Conservation (phyloP, 2,329 filamentous ascomycete species). For the Nemania sp. region DNA sequence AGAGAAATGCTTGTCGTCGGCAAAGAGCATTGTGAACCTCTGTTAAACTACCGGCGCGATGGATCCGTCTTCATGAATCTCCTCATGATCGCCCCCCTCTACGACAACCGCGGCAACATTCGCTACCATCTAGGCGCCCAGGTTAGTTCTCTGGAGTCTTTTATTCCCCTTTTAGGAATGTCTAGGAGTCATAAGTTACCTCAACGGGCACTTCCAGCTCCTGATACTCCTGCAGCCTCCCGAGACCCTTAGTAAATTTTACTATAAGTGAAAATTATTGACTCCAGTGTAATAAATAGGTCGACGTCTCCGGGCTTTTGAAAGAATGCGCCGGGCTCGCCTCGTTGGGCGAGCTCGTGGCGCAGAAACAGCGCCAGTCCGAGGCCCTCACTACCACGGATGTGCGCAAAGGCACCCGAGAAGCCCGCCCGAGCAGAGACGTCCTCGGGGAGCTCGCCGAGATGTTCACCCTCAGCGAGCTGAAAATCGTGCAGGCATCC, state of each 20-base stretch:
- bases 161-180: too few relatives aligned
- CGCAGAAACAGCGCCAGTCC: constrained; percentile 32
- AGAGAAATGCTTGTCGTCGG: constrained; percentile 70
- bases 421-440: constrained; percentile 31
- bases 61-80: constrained; percentile 83
- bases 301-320: constrained; percentile 76
- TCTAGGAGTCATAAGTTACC: too few relatives aligned
- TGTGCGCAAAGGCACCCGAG: constrained; percentile 16
- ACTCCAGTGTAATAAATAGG: too few relatives aligned
- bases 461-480: constrained; percentile 76
- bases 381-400: not conserved
- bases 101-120: constrained; percentile 74
- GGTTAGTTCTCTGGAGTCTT: too few relatives aligned
- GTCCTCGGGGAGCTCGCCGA: constrained; percentile 74
- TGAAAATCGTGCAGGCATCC: constrained; percentile 71
- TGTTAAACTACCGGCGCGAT: constrained; percentile 82
- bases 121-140: constrained; percentile 79
- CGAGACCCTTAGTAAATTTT: too few relatives aligned
- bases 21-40: constrained; percentile 78
- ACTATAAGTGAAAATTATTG: too few relatives aligned
- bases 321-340: constrained; percentile 75
- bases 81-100: constrained; percentile 77
- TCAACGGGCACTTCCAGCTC: too few relatives aligned
- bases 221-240: too few relatives aligned
- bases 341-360: constrained; percentile 65